A percentile compares a stretch with the other conserved stretches of the same genome.
phyloP scores from a whole-genome alignment of 768 basidiomycete species.

The Coprinopsis sp. region DNA sequence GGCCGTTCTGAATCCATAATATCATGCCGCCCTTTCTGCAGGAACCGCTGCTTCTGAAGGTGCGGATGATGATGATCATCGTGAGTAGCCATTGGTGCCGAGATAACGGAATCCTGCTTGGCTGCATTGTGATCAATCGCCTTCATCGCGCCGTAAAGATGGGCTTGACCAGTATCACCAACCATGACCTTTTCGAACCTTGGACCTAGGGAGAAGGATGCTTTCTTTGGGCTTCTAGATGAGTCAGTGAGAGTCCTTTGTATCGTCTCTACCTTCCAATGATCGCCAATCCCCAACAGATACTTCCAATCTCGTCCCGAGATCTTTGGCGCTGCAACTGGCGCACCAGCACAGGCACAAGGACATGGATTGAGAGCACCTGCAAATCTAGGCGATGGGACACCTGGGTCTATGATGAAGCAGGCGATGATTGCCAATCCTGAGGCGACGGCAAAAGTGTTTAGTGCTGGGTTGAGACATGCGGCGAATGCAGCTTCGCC shows the following conservation, averaged over 20 bases:
- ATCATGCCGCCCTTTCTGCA: too few species aligned
- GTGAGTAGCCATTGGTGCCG: too few species aligned
- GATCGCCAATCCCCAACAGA: constrained; percentile 39
- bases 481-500: constrained; percentile 14
- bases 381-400: constrained; percentile 17
- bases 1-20: too few species aligned
- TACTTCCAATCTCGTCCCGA: constrained; percentile 75
- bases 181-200: constrained; percentile 72
- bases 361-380: constrained; percentile 18
- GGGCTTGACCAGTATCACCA: background rate
- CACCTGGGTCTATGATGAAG: constrained; percentile 36
- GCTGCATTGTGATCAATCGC: too few species aligned
- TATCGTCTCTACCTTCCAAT: too few species aligned
- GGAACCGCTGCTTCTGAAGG: too few species aligned
- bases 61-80: too few species aligned
- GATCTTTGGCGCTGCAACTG: constrained; percentile 44
- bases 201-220: constrained; percentile 64
- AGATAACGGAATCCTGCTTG: too few species aligned
- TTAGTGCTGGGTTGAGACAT: constrained; percentile 39
- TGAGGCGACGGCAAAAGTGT: constrained; percentile 35
- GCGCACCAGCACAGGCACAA: too few species aligned
- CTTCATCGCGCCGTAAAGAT: too few species aligned
- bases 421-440: constrained; percentile 41
- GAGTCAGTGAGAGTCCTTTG: constrained; percentile 47
- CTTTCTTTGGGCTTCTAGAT: constrained; percentile 76